Conservation (phyloP, 768 basidiomycete genomes). For the Tricholoma matsutake region DNA sequence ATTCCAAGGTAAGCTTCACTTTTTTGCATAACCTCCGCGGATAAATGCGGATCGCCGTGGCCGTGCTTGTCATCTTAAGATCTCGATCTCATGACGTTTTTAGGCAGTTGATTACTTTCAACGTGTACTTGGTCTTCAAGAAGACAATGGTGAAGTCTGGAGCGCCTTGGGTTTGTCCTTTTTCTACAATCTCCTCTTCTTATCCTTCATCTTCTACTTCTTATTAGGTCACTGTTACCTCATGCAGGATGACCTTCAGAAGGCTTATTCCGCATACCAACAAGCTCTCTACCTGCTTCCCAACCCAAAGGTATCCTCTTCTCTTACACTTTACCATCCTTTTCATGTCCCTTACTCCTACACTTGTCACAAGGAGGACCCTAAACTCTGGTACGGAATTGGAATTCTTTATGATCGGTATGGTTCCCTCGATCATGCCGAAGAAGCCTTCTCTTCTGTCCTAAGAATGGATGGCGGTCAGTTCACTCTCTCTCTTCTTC, state of each 20-base stretch:
- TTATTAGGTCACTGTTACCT: constrained; percentile 91
- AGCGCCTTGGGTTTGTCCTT: constrained; percentile 76
- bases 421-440: constrained; percentile 96
- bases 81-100: constrained; percentile 37
- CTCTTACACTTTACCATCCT: constrained; percentile 11
- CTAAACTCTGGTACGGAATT: constrained; percentile 99
- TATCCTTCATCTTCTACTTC: constrained; percentile 14
- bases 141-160: constrained; percentile 99
- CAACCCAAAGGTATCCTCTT: constrained; percentile 75
- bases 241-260: constrained; percentile 99
- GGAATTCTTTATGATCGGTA: constrained; percentile 99
- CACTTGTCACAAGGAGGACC: constrained; percentile 67
- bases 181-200: constrained; percentile 10
- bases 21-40: constrained; percentile 35
- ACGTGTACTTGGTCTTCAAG: constrained; percentile 82
- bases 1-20: constrained; percentile 72
- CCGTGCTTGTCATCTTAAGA: constrained; percentile 26
- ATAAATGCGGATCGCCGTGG: constrained; percentile 27
- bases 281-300: constrained; percentile 95
- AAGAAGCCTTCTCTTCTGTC: constrained; percentile 96
- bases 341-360: constrained; percentile 9
- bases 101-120: constrained; percentile 98
- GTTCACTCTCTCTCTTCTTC: constrained; percentile 23
- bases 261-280: constrained; percentile 97
- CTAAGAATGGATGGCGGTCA: constrained; percentile 95